Evolutionary conservation across 1,139 yeast genomes (phyloP), one percentile per base, ranked within the genome.

Genomic region (Lodderomyces orthopsilosis): DNA sequence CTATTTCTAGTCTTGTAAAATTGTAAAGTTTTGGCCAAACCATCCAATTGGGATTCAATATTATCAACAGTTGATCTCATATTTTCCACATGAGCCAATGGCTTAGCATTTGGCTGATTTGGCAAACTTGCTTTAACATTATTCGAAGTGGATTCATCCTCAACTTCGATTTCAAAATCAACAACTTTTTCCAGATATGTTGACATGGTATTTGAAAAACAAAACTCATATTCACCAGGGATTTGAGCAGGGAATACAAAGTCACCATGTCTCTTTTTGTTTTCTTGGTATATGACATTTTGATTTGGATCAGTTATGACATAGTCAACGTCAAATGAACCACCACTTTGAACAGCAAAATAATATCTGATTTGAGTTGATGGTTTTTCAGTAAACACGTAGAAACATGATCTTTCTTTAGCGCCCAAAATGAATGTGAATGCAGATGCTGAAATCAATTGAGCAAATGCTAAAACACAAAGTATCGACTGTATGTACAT

Each of bases 321-420:
- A 63, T 87, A 89, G 62, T 89, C 93, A 46, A 93, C 81, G 59
- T 88, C 95, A 58, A 88, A 88, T 21, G 85, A 70, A 7, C 95
- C 96, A 45, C 98, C 97, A 32, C 85, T 76, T 65, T 90, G 96
- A 41, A 93, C 97, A 14, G 96, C 90, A 72, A 89, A 93, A 62
- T 89, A 87, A 61, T 85, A 91, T 24, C 86, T 83, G 46, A 93
- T 75, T 47, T 77, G 77, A 45, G 90, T 75, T 52, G 78, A 75
- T 10, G 80, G 77, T 47, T 76, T 71, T 41, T 79, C 79, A 42
- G 93, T 87, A 62, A 84, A 79, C 15, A 85, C 77, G 65, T 86
- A 90, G 63, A 77, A 87, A 61, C 98, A 93, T 44, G 85, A 75
- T 48, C 72, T 74, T 49, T 83, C 93, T 53, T 83, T 86, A 18